Evolutionary conservation across 352 stramenopile genomes (phyloP).

Genomic region (Phytophthora nicotianae): DNA sequence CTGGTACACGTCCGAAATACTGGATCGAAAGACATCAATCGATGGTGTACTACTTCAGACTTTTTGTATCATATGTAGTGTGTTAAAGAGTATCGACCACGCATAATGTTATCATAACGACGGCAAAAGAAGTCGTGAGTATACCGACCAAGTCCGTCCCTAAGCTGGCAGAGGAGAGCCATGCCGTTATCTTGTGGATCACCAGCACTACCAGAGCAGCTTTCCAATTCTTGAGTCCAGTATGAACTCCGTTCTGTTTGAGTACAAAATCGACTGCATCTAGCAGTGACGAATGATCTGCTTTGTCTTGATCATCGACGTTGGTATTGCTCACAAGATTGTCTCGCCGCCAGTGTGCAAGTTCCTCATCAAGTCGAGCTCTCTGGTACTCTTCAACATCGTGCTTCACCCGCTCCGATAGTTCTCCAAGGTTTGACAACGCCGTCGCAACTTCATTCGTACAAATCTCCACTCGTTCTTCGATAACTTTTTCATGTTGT

Average conservation of each 20-base stretch:
- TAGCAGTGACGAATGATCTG: constrained; percentile 6
- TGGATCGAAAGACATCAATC: too few species aligned
- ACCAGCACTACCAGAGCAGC: constrained; percentile 12
- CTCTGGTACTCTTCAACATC: constrained; percentile 22
- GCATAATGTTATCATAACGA: constrained; percentile 7
- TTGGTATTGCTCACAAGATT: neutral
- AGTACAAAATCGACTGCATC: constrained; percentile 16
- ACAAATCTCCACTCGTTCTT: constrained; percentile 14
- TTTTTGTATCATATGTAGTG: too few species aligned
- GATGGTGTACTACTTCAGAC: too few species aligned
- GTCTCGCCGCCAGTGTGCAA: constrained; percentile 11
- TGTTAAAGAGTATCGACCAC: constrained; percentile 8
- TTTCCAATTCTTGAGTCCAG: constrained; percentile 23
- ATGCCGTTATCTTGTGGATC: constrained; percentile 19
- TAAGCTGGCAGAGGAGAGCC: constrained; percentile 17
- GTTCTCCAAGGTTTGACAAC: constrained; percentile 15
- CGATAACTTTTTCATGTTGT: constrained; percentile 16
- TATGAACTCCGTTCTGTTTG: constrained; percentile 16
- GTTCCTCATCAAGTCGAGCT: constrained; percentile 21
- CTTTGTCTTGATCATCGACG: neutral
- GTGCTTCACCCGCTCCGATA: constrained; percentile 23
- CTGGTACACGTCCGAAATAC: too few species aligned
- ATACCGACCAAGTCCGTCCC: constrained; percentile 12
- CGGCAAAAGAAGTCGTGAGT: constrained; percentile 6
- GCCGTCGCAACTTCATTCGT: constrained; percentile 16